phyloP scores from a whole-genome alignment of 2,329 filamentous ascomycete genomes.

The Blastomyces gilchristii region DNA sequence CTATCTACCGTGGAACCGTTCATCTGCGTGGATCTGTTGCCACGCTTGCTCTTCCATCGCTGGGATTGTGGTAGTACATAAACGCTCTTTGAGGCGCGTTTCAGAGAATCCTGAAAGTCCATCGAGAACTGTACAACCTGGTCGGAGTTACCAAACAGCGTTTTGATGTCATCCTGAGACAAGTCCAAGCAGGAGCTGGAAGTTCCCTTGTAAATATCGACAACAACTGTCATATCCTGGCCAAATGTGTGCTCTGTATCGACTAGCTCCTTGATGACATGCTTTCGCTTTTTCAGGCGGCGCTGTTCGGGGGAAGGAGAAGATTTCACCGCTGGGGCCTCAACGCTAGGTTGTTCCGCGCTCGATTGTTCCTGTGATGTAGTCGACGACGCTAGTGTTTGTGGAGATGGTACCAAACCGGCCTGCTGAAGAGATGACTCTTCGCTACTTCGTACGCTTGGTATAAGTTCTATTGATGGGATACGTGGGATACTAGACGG shows the following conservation, averaged over 20 bases:
- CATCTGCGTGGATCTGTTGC: conserved; percentile 32
- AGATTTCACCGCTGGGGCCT: conserved; percentile 14
- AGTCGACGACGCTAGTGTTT: conserved; percentile 28
- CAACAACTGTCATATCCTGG: conserved; percentile 91
- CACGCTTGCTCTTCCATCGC: conserved; percentile 45
- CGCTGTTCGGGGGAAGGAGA: conserved; percentile 33
- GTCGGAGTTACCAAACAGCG: conserved; percentile 86
- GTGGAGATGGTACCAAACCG: conserved; percentile 23
- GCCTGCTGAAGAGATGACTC: conserved; percentile 28
- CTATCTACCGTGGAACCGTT: conserved; percentile 22
- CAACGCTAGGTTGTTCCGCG: conserved; percentile 19
- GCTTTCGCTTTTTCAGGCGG: conserved; percentile 66
- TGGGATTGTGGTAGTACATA: conserved; percentile 57
- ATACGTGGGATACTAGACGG: conserved; percentile 11
- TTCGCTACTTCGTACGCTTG: conserved; percentile 27
- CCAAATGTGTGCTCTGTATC: conserved; percentile 89
- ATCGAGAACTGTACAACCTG: conserved; percentile 83
- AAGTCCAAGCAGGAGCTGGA: conserved; percentile 71
- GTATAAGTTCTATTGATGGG: conserved; percentile 11
- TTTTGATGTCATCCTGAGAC: conserved; percentile 71
- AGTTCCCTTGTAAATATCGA: conserved; percentile 95
- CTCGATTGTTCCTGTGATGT: conserved; percentile 30
- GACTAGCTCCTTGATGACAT: conserved; percentile 82
- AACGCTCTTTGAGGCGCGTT: conserved; percentile 65
- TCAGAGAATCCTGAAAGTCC: conserved; percentile 66